Conservation (phyloP, 2,329 filamentous ascomycete species). For the Botryosphaeria dothidea region DNA sequence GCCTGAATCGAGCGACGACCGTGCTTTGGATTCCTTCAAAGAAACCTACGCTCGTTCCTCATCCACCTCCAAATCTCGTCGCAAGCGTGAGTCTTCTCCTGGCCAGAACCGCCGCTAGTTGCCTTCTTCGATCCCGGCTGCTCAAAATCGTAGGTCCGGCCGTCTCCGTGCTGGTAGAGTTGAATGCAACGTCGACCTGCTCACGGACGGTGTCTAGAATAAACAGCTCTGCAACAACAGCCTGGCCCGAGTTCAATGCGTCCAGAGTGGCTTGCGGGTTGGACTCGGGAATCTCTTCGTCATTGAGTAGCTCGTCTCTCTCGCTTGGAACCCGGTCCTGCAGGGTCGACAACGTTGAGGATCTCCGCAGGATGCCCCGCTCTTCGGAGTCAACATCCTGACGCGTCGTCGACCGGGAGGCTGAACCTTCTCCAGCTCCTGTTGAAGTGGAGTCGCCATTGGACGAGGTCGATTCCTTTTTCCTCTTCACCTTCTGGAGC, state of each 20-base stretch:
- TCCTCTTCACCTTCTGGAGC: constrained; percentile 49
- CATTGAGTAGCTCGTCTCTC: constrained; percentile 5
- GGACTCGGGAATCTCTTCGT: constrained; percentile 21
- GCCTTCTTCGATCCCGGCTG: constrained; percentile 2
- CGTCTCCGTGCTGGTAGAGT: neutral
- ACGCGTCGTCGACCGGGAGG: neutral
- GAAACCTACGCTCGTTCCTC: neutral
- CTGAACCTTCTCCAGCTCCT: neutral
- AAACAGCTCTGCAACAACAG: constrained; percentile 47
- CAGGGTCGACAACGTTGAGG: constrained; percentile 5
- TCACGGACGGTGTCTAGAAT: constrained; percentile 43
- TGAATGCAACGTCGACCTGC: constrained; percentile 29
- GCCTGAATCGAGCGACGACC: neutral
- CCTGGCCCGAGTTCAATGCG: constrained; percentile 49
- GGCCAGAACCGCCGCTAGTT: constrained; percentile 4
- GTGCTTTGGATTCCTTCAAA: neutral
- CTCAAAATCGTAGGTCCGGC: neutral
- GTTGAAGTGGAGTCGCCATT: constrained; percentile 25
- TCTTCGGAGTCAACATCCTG: constrained; percentile 64
- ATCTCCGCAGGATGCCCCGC: constrained; percentile 51
- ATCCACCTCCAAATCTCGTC: constrained; percentile 14
- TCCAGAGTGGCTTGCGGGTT: constrained; percentile 40
- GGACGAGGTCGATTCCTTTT: constrained; percentile 26
- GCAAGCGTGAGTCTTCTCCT: constrained; percentile 4
- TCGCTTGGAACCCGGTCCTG: neutral